These are phyloP conservation scores for Brassica rapa DNA, from an alignment of 345 rosid species.

Conservation along the genomic window DNA sequence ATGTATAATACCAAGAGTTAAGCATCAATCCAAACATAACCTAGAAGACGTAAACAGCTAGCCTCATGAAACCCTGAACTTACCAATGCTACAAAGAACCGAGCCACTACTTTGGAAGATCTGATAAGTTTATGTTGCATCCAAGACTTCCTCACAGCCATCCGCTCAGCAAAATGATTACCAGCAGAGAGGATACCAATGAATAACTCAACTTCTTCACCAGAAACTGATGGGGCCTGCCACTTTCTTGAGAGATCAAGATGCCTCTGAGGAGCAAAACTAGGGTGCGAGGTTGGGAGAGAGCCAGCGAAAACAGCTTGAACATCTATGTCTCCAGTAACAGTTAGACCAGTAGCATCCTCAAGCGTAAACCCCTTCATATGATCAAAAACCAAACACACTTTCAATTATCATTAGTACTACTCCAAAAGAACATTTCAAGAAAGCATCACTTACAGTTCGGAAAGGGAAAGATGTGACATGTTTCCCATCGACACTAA, in stretches of 20 bases:
- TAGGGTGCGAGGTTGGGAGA: conserved; percentile 68
- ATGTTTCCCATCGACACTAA: conserved; percentile 77
- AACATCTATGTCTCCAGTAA: conserved; percentile 67
- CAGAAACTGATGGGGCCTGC: conserved; percentile 62
- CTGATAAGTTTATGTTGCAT: conserved; percentile 65
- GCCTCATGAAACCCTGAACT: not conserved
- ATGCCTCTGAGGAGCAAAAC: conserved; percentile 64
- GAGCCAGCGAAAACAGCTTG: conserved; percentile 64
- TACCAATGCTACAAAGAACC: conserved; percentile 80
- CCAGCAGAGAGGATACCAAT: conserved; percentile 78
- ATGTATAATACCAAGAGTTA: conserved; percentile 24
- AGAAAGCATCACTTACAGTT: conserved; percentile 53
- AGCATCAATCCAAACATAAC: not conserved
- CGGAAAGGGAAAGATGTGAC: conserved; percentile 72
- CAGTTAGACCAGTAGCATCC: conserved; percentile 76
- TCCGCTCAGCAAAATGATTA: conserved; percentile 73
- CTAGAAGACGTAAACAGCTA: not conserved
- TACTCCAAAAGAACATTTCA: not conserved
- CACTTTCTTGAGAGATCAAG: conserved; percentile 65
- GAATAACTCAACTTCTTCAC: conserved; percentile 56
- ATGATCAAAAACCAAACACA: conserved; percentile 12
- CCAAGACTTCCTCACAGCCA: conserved; percentile 89
- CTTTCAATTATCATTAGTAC: conserved; percentile 7
- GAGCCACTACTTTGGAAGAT: conserved; percentile 73
- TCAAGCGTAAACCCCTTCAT: conserved; percentile 74